A percentile compares a stretch with the other conserved stretches of the same genome.
Conservation (phyloP, 2,329 filamentous ascomycete genomes). For the Alternaria panax region DNA sequence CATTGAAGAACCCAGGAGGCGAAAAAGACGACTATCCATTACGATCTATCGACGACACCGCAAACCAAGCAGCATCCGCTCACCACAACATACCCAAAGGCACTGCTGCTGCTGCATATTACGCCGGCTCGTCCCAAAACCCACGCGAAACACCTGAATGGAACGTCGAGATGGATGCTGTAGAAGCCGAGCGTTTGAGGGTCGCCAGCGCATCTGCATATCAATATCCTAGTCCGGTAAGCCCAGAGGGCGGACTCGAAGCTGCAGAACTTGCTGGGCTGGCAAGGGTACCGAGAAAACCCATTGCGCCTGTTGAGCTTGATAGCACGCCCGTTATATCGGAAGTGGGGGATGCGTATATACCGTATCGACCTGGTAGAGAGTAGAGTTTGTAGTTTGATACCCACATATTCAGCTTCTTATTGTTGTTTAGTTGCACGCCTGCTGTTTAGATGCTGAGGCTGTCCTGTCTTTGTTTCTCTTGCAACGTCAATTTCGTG, state of each 20-base stretch:
- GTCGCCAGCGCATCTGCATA: slow-evolving; percentile 3
- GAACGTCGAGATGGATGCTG: slow-evolving; percentile 33
- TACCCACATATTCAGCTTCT: not conserved
- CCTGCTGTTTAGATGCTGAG: too few species aligned
- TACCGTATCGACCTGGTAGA: slow-evolving; percentile 17
- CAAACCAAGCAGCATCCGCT: not conserved
- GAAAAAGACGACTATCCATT: slow-evolving; percentile 7
- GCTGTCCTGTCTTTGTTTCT: too few species aligned
- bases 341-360: slow-evolving; percentile 26
- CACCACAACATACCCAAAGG: not conserved
- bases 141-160: slow-evolving; percentile 30
- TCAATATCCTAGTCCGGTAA: not conserved
- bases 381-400: not conserved
- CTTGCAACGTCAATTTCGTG: too few species aligned
- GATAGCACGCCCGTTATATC: slow-evolving; percentile 18
- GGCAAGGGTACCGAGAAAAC: slow-evolving; percentile 24
- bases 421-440: too few species aligned
- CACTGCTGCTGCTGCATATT: not conserved
- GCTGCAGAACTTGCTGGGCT: slow-evolving; percentile 23
- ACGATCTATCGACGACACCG: not conserved
- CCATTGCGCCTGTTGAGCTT: slow-evolving; percentile 28
- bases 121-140: not conserved
- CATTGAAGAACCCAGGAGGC: slow-evolving; percentile 2
- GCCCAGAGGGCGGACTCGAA: not conserved
- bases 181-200: slow-evolving; percentile 19